Percentiles rank a stretch among this genome's conserved stretches.
phyloP scores from a whole-genome alignment of 164 flowering plant genomes.

The Sextonia rubra region DNA sequence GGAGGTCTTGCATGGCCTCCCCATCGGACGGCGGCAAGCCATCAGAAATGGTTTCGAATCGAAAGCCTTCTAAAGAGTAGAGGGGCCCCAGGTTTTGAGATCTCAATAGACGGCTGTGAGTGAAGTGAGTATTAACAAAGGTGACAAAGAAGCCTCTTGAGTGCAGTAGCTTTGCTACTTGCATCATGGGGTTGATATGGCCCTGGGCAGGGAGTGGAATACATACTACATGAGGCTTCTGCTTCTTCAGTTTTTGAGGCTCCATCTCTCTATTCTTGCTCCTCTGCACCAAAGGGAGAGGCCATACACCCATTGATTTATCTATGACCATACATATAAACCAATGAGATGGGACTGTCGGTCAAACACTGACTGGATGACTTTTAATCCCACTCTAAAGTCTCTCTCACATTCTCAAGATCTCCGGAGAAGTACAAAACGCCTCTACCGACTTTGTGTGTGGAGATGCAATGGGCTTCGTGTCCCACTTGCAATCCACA shows the following conservation, averaged over 20 bases:
- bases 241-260: not conserved
- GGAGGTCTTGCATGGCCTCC: not conserved
- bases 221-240: conserved; percentile 9
- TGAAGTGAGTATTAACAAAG: conserved; percentile 24
- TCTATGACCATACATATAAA: too few species aligned
- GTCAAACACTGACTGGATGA: too few species aligned
- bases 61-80: not conserved
- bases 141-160: conserved; percentile 31
- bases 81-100: not conserved
- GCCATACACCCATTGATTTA: too few species aligned
- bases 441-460: too few species aligned
- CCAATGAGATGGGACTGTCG: too few species aligned
- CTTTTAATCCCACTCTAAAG: too few species aligned
- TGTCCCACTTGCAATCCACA: too few species aligned
- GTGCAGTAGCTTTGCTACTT: not conserved
- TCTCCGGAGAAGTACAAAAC: too few species aligned
- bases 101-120: not conserved
- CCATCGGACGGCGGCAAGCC: not conserved
- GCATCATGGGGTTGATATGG: conserved; percentile 30
- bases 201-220: conserved; percentile 21
- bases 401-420: too few species aligned
- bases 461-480: too few species aligned
- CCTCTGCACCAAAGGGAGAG: too few species aligned
- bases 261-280: too few species aligned
- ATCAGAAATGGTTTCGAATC: not conserved